These are phyloP conservation scores for Hyphopichia homilentoma DNA, from an alignment of 805 yeast species.

Conservation along the genomic window DNA sequence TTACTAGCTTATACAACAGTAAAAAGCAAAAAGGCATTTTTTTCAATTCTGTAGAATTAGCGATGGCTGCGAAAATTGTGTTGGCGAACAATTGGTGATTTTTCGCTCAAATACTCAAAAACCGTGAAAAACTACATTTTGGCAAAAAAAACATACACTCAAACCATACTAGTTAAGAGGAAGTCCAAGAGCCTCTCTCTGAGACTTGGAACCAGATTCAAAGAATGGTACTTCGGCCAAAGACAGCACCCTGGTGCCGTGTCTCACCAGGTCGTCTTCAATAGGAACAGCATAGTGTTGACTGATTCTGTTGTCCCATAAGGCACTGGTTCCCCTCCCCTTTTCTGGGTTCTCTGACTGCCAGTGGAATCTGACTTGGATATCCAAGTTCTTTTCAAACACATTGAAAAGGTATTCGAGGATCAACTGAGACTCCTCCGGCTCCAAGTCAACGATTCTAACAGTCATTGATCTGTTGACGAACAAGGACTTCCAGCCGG, in stretches of 20 bases:
- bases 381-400: constrained; percentile 45
- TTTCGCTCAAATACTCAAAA: no score
- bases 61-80: no score
- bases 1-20: no score
- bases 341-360: constrained; percentile 11
- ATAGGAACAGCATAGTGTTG: constrained; percentile 40
- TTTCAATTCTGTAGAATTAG: no score
- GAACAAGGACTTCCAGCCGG: constrained; percentile 25
- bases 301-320: constrained; percentile 53
- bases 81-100: no score
- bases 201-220: constrained; percentile 48
- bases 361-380: constrained; percentile 51
- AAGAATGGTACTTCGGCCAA: constrained; percentile 53
- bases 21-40: no score
- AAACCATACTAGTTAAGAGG: constrained; percentile 6
- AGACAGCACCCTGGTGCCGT: constrained; percentile 48
- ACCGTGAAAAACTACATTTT: not conserved
- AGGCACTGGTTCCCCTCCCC: constrained; percentile 42
- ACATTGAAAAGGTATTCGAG: constrained; percentile 40
- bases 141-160: no score
- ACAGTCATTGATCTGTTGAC: constrained; percentile 22
- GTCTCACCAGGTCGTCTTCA: constrained; percentile 27
- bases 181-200: constrained; percentile 49
- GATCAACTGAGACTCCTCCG: constrained; percentile 45
- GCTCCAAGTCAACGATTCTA: constrained; percentile 50